Evolutionary conservation across 1,284 basidiomycete species (phyloP).

Genomic region (Volvariella surrecta): DNA sequence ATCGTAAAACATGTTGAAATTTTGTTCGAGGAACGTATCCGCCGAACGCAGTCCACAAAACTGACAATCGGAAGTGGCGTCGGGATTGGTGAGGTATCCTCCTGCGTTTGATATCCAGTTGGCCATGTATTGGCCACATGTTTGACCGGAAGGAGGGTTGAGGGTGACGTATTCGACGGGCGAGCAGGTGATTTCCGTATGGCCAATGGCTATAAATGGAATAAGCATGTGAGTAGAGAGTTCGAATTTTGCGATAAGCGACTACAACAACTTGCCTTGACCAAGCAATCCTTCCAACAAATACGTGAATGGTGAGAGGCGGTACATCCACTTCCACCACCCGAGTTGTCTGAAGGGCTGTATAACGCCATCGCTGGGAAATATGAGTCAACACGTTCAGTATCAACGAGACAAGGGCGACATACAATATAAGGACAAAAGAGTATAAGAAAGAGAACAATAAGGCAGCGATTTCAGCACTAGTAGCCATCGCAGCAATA

Average conservation of each 20-base stretch:
- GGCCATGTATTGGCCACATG: slow-evolving; percentile 49
- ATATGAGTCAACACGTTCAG: no score
- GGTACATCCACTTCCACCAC: no score
- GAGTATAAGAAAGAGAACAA: slow-evolving; percentile 29
- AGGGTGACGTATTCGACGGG: no score
- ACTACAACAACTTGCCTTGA: no score
- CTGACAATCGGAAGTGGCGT: slow-evolving; percentile 41
- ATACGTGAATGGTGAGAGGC: no score
- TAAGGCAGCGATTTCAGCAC: slow-evolving; percentile 54
- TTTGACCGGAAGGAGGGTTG: slow-evolving; percentile 50
- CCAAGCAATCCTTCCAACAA: no score
- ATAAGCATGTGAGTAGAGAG: no score
- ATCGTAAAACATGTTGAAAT: slow-evolving; percentile 40
- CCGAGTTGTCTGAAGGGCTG: no score
- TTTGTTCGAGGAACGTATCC: slow-evolving; percentile 29
- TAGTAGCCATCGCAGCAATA: slow-evolving; percentile 60
- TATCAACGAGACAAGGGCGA: not conserved
- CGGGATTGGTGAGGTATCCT: slow-evolving; percentile 60
- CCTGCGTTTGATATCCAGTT: slow-evolving; percentile 42
- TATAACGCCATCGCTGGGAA: no score
- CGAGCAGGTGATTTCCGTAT: no score
- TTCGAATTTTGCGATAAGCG: no score
- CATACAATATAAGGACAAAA: slow-evolving; percentile 27
- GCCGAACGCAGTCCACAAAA: slow-evolving; percentile 43
- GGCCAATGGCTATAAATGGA: no score